These are phyloP conservation scores for Fusarium subglutinans DNA, from an alignment of 2,329 filamentous ascomycete genomes.

Conservation along the genomic window DNA sequence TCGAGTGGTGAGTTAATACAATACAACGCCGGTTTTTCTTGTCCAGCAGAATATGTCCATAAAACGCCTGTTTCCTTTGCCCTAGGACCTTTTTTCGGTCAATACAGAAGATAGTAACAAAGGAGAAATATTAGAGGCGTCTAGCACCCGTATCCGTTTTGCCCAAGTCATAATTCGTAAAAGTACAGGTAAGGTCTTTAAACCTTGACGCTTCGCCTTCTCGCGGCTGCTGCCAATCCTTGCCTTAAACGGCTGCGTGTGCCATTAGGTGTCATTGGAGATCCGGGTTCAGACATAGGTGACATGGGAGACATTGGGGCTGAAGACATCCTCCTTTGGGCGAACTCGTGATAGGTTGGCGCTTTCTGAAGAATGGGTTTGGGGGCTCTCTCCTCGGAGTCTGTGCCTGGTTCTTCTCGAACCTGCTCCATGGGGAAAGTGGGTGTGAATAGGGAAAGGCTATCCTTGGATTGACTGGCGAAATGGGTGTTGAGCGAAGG, in stretches of 20 bases:
- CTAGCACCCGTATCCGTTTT: constrained; percentile 28
- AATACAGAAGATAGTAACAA: constrained; percentile 30
- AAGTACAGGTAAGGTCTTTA: constrained; percentile 35
- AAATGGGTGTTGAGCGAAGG: constrained; percentile 54
- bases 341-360: constrained; percentile 61
- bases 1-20: constrained; percentile 32
- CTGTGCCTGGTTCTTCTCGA: constrained; percentile 43
- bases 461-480: constrained; percentile 49
- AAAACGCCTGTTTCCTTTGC: constrained; percentile 26
- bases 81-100: constrained; percentile 27
- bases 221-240: constrained; percentile 40
- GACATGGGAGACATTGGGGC: constrained; percentile 43
- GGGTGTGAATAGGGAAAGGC: constrained; percentile 39
- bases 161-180: constrained; percentile 39
- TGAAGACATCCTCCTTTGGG: constrained; percentile 52
- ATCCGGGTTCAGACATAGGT: constrained; percentile 40
- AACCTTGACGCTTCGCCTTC: constrained; percentile 54
- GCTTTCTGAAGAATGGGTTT: constrained; percentile 36
- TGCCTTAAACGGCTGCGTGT: constrained; percentile 39
- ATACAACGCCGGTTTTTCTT: constrained; percentile 37
- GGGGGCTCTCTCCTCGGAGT: constrained; percentile 33
- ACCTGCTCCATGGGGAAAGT: constrained; percentile 48
- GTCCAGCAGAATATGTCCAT: constrained; percentile 30
- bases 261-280: constrained; percentile 41
- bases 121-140: constrained; percentile 33